Conservation (phyloP, 1,284 basidiomycete genomes). For the Austroboletus novae-zelandiae region DNA sequence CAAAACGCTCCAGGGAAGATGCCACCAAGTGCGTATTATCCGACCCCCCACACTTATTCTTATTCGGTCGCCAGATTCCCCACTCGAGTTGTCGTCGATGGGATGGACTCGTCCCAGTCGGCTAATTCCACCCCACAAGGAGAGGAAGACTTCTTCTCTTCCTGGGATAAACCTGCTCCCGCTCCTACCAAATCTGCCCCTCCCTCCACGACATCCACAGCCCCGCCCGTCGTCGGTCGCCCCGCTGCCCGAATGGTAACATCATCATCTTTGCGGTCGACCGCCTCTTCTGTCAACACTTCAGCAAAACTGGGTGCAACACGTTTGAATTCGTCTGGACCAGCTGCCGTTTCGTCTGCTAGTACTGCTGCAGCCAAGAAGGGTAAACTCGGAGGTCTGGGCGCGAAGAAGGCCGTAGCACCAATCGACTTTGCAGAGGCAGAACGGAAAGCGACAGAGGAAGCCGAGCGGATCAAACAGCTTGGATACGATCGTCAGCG, state of each 20-base stretch:
- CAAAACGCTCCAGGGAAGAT: slow-evolving; percentile 81
- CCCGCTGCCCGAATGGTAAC: slow-evolving; percentile 58
- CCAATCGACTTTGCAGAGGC: slow-evolving; percentile 91
- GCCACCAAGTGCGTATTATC: slow-evolving; percentile 50
- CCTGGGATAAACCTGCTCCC: slow-evolving; percentile 81
- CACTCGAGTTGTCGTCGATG: slow-evolving; percentile 76
- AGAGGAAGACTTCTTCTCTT: slow-evolving; percentile 91
- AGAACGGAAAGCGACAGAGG: slow-evolving; percentile 82
- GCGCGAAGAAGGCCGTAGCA: slow-evolving; percentile 78
- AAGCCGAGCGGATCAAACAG: slow-evolving; percentile 86
- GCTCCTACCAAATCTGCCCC: slow-evolving; percentile 53
- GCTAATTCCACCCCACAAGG: slow-evolving; percentile 40
- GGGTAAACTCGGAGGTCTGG: slow-evolving; percentile 78
- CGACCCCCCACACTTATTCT: neutral
- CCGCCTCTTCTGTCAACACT: slow-evolving; percentile 35
- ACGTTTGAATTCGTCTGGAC: slow-evolving; percentile 51
- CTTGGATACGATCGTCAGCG: slow-evolving; percentile 84
- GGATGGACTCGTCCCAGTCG: slow-evolving; percentile 50
- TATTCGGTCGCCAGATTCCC: slow-evolving; percentile 57
- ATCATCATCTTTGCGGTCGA: slow-evolving; percentile 56
- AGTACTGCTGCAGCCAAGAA: slow-evolving; percentile 49
- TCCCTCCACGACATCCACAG: slow-evolving; percentile 41
- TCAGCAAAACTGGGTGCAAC: slow-evolving; percentile 49
- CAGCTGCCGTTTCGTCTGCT: slow-evolving; percentile 32
- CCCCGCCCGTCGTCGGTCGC: slow-evolving; percentile 34